These are phyloP conservation scores for Kodamaea ohmeri DNA, from an alignment of 1,139 yeast species.

Conservation along the genomic window DNA sequence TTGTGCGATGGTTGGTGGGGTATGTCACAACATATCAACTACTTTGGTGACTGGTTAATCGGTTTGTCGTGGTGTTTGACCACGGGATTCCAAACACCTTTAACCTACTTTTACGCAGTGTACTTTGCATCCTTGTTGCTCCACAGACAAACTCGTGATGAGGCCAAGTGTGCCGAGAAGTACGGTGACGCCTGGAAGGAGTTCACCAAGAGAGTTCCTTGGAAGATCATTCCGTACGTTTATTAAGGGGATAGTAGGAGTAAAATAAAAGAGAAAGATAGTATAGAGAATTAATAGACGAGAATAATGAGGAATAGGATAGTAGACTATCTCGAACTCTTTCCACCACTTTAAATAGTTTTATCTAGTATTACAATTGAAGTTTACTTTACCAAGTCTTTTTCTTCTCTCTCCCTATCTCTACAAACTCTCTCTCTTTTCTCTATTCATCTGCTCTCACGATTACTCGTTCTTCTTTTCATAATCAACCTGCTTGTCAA, in stretches of 20 bases:
- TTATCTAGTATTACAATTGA: background rate
- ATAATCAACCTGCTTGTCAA: slow-evolving; percentile 64
- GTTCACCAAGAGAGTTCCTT: slow-evolving; percentile 79
- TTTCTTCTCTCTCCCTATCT: background rate
- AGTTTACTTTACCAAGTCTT: background rate
- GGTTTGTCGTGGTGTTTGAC: slow-evolving; percentile 93
- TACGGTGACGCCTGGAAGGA: slow-evolving; percentile 84
- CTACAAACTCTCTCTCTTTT: background rate
- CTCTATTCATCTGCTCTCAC: background rate
- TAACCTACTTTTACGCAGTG: slow-evolving; percentile 82
- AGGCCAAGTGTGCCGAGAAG: slow-evolving; percentile 81
- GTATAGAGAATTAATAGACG: background rate
- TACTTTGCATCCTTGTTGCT: slow-evolving; percentile 79
- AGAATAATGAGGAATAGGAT: too few relatives aligned
- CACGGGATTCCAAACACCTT: slow-evolving; percentile 76
- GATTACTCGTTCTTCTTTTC: slow-evolving; percentile 55
- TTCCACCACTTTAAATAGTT: background rate
- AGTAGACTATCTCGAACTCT: too few relatives aligned
- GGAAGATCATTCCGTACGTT: slow-evolving; percentile 83
- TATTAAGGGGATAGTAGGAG: slow-evolving; percentile 40
- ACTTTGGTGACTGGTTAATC: slow-evolving; percentile 92
- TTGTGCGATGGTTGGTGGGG: slow-evolving; percentile 97
- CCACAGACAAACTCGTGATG: slow-evolving; percentile 91
- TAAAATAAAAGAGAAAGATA: background rate
- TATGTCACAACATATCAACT: slow-evolving; percentile 85